phyloP scores from a whole-genome alignment of 306 rosid species.

The Begonia peltatifolia region DNA sequence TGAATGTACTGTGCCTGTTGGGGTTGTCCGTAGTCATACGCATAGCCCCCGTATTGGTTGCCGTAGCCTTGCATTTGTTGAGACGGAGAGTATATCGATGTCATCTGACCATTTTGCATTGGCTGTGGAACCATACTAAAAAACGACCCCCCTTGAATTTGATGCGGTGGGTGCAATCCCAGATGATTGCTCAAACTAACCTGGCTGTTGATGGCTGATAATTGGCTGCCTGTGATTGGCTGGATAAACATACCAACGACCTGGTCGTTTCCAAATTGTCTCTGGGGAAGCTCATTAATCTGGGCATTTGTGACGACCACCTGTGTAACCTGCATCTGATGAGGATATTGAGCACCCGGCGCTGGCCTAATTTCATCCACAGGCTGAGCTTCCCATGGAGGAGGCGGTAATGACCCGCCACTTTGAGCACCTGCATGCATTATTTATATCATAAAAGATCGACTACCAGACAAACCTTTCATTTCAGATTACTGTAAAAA shows the following conservation, averaged over 20 bases:
- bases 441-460: constrained; percentile 2
- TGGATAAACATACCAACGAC: constrained; percentile 53
- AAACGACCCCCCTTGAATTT: constrained; percentile 23
- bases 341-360: constrained; percentile 56
- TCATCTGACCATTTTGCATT: constrained; percentile 36
- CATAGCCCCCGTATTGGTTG: constrained; percentile 31
- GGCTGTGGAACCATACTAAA: constrained; percentile 21
- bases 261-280: constrained; percentile 41
- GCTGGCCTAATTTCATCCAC: constrained; percentile 36
- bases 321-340: constrained; percentile 47
- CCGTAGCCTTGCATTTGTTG: constrained; percentile 73
- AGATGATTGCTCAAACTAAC: constrained; percentile 47
- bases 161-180: constrained; percentile 33
- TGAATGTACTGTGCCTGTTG: constrained; percentile 51
- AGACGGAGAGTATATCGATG: constrained; percentile 52
- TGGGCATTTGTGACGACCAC: constrained; percentile 43
- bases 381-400: constrained; percentile 98
- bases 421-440: constrained; percentile 38
- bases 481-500: background rate
- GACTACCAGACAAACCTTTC: constrained; percentile 2
- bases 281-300: constrained; percentile 34
- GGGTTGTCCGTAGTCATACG: constrained; percentile 72
- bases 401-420: constrained; percentile 71
- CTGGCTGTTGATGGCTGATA: constrained; percentile 40
- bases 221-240: constrained; percentile 42